These are phyloP conservation scores for Hymenoscyphus fructigenus DNA, from an alignment of 2,329 filamentous ascomycete species.

Conservation along the genomic window DNA sequence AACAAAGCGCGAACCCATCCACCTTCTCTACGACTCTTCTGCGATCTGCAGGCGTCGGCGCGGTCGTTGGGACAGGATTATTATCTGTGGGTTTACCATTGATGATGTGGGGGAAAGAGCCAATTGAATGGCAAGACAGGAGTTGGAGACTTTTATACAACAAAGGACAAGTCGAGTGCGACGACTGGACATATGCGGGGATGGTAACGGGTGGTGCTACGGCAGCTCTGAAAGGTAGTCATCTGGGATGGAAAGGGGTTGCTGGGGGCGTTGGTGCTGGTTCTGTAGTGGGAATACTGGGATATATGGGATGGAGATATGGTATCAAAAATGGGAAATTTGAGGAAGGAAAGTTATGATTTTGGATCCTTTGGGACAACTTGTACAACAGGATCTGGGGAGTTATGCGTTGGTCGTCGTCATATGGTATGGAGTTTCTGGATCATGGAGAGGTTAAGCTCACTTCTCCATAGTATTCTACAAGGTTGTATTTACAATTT, in stretches of 20 bases:
- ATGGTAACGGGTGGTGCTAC: conserved; percentile 40
- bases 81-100: conserved; percentile 44
- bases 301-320: conserved; percentile 51
- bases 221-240: conserved; percentile 30
- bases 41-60: conserved; percentile 46
- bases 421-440: background rate
- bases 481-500: background rate
- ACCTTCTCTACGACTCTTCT: conserved; percentile 43
- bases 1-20: conserved; percentile 7
- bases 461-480: background rate
- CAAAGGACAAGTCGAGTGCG: conserved; percentile 53
- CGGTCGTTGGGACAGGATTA: conserved; percentile 45
- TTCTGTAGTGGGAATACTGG: conserved; percentile 48
- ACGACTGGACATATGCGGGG: conserved; percentile 53
- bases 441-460: background rate
- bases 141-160: conserved; percentile 62
- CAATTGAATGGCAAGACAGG: conserved; percentile 64
- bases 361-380: background rate
- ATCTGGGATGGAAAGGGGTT: conserved; percentile 29
- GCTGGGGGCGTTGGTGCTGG: conserved; percentile 48
- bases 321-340: conserved; percentile 44
- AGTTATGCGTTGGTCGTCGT: background rate
- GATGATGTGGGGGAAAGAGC: conserved; percentile 55
- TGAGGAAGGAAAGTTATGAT: conserved; percentile 8
- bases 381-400: background rate